phyloP scores from a whole-genome alignment of 169 alveolate species.

The Plasmodium billcollinsi region DNA sequence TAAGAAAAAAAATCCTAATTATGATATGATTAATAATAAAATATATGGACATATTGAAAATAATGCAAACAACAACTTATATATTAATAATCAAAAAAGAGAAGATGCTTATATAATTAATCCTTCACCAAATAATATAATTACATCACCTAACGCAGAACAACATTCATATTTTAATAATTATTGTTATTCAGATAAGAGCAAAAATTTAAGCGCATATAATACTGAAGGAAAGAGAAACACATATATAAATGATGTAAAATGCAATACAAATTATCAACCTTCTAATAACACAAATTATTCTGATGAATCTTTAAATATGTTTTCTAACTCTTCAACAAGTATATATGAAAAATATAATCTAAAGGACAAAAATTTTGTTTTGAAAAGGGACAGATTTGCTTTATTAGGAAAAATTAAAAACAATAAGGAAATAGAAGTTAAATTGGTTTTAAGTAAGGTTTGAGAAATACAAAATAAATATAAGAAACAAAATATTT shows the following conservation, averaged over 20 bases:
- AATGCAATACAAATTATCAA: background rate
- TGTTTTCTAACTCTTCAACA: background rate
- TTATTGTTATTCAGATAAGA: conserved; percentile 16
- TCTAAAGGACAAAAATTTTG: conserved; percentile 17
- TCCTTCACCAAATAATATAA: background rate
- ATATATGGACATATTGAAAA: background rate
- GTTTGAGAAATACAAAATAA: conserved; percentile 25
- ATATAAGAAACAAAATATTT: conserved; percentile 1
- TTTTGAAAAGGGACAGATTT: conserved; percentile 40
- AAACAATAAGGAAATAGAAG: conserved; percentile 56
- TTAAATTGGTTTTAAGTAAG: conserved; percentile 36
- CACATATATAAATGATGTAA: conserved; percentile 9
- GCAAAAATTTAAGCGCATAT: background rate
- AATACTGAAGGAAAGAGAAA: background rate
- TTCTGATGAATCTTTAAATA: conserved; percentile 41
- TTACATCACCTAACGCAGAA: background rate
- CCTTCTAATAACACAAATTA: conserved; percentile 20
- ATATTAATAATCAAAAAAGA: conserved; percentile 36
- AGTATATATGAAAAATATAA: conserved; percentile 6
- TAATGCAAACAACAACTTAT: background rate
- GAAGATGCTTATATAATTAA: conserved; percentile 53
- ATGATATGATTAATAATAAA: conserved; percentile 4
- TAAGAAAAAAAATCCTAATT: background rate
- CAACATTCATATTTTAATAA: background rate
- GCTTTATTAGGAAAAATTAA: conserved; percentile 53